A percentile compares a stretch with the other conserved stretches of the same genome.
Conservation (phyloP, 202 grass and related monocot genomes). For the Panicum virgatum region DNA sequence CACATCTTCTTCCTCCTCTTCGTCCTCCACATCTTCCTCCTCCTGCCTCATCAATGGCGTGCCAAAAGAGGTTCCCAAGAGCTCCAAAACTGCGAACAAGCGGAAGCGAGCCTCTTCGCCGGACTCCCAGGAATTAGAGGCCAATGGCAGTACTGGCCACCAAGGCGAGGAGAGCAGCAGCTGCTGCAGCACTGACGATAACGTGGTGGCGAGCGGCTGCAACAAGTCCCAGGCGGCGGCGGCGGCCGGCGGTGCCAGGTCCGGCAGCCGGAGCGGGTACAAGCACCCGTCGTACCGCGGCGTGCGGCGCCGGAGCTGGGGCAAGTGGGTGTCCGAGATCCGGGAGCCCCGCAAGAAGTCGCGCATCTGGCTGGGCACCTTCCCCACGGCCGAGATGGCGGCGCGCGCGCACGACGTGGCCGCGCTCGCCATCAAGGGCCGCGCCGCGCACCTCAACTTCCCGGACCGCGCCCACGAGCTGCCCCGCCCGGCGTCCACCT, state of each 20-base stretch:
- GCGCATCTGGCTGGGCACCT: conserved; percentile 96
- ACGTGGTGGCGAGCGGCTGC: background rate
- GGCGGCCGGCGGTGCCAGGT: background rate
- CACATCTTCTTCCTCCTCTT: conserved; percentile 39
- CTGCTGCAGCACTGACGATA: conserved; percentile 40
- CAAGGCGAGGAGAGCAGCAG: conserved; percentile 45
- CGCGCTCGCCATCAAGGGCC: conserved; percentile 79
- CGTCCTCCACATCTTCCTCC: conserved; percentile 33
- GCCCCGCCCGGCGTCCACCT: conserved; percentile 69
- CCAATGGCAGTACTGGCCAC: background rate
- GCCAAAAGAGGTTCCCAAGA: conserved; percentile 29
- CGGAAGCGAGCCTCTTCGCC: conserved; percentile 45
- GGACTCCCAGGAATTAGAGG: background rate
- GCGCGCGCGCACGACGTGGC: conserved; percentile 92
- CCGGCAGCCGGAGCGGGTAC: conserved; percentile 51
- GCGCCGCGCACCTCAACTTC: conserved; percentile 83
- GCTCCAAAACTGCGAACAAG: conserved; percentile 36
- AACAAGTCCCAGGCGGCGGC: background rate
- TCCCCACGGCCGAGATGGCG: conserved; percentile 88
- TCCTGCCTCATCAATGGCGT: conserved; percentile 15
- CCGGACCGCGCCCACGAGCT: conserved; percentile 59
- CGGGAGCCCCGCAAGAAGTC: conserved; percentile 94
- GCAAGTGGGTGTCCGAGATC: conserved; percentile 97
- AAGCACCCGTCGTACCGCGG: conserved; percentile 86
- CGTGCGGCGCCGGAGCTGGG: conserved; percentile 89